Conservation (phyloP, 768 basidiomycete species). For the Dacryopinax spathularia region DNA sequence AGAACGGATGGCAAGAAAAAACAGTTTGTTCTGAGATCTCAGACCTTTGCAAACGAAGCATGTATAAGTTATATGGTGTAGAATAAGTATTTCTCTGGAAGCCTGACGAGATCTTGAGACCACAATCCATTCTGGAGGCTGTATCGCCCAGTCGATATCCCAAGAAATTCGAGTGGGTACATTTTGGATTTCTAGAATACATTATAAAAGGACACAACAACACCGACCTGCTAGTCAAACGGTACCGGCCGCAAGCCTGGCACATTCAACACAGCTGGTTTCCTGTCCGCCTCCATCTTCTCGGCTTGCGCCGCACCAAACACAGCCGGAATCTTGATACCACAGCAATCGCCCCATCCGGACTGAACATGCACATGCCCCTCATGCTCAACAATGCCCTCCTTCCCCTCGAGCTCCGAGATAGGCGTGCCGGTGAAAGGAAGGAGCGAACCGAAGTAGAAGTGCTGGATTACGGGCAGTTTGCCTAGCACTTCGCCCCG, state of each 20-base stretch:
- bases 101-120: too few relatives aligned
- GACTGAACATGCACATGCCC: slow-evolving; percentile 37
- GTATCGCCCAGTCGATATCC: too few relatives aligned
- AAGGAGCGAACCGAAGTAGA: slow-evolving; percentile 77
- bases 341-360: slow-evolving; percentile 85
- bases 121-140: too few relatives aligned
- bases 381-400: slow-evolving; percentile 29
- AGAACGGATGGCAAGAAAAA: neutral
- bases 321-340: slow-evolving; percentile 69
- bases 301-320: slow-evolving; percentile 60
- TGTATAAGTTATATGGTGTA: too few relatives aligned
- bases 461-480: slow-evolving; percentile 91
- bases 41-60: too few relatives aligned
- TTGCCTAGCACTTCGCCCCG: slow-evolving; percentile 87
- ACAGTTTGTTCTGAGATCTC: neutral
- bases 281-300: slow-evolving; percentile 23
- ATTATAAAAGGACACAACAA: neutral
- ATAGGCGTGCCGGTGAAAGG: slow-evolving; percentile 46
- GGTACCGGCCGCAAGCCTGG: slow-evolving; percentile 63
- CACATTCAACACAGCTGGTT: slow-evolving; percentile 35
- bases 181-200: neutral
- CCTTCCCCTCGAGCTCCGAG: slow-evolving; percentile 22
- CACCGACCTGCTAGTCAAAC: too few relatives aligned
- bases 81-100: too few relatives aligned
- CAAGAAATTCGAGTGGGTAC: neutral